Conservation (phyloP, 176 grass and related monocot genomes). For the Paspalum notatum region DNA sequence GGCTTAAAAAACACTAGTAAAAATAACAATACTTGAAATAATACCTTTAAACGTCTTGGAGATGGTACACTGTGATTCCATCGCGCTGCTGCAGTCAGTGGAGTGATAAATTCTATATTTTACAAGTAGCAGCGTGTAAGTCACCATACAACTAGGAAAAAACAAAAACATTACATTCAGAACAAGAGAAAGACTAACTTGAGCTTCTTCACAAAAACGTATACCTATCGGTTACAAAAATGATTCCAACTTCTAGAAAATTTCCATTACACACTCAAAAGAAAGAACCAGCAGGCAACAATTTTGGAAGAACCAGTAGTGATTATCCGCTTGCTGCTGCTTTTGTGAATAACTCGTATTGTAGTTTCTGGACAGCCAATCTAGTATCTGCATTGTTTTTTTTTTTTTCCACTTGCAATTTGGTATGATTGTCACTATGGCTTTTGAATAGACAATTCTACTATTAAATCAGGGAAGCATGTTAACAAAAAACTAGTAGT, state of each 20-base stretch:
- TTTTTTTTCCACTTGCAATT: neutral
- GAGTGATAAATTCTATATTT: constrained; percentile 58
- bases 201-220: neutral
- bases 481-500: constrained; percentile 17
- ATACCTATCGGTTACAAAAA: neutral
- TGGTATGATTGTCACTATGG: neutral
- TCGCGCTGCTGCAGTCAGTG: constrained; percentile 49
- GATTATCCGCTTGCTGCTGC: neutral
- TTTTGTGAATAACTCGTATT: neutral
- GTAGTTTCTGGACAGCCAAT: constrained; percentile 18
- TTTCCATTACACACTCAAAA: neutral
- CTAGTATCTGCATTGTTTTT: neutral
- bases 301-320: neutral
- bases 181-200: constrained; percentile 7
- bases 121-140: constrained; percentile 26
- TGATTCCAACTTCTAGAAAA: neutral
- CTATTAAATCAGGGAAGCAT: neutral
- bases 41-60: constrained; percentile 80
- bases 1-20: neutral
- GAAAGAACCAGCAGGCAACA: neutral
- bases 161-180: neutral
- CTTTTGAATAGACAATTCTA: neutral
- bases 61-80: constrained; percentile 66
- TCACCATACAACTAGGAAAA: neutral
- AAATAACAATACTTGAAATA: constrained; percentile 1